Evolutionary conservation across 495 filamentous ascomycete species (phyloP).

Genomic region (Podospora anserina): DNA sequence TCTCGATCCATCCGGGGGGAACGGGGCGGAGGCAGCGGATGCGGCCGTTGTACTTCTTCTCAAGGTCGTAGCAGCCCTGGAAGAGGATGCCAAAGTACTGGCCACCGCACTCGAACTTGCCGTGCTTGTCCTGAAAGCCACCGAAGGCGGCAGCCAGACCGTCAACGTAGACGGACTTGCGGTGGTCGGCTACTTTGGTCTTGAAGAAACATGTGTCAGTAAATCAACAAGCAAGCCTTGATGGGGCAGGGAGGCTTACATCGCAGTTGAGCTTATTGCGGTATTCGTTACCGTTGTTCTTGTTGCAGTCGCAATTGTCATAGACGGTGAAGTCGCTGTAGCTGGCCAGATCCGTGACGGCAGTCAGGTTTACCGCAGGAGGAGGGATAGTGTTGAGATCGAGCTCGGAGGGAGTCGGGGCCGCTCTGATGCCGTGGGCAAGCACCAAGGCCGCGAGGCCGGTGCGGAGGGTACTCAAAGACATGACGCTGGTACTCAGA

Average conservation of each 20-base stretch:
- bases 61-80: slow-evolving; percentile 19
- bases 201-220: slow-evolving; percentile 4
- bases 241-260: slow-evolving; percentile 9
- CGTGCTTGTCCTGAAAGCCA: slow-evolving; percentile 14
- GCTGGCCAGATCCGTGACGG: slow-evolving; percentile 6
- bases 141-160: slow-evolving; percentile 20
- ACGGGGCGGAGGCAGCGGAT: slow-evolving; percentile 23
- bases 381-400: not conserved
- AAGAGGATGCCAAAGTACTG: slow-evolving; percentile 21
- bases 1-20: slow-evolving; percentile 19
- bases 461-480: slow-evolving; percentile 16
- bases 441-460: slow-evolving; percentile 21
- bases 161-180: slow-evolving; percentile 20
- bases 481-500: slow-evolving; percentile 15
- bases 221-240: not conserved
- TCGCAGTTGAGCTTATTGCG: slow-evolving; percentile 21
- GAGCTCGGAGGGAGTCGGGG: slow-evolving; percentile 9
- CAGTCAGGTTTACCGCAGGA: slow-evolving; percentile 10
- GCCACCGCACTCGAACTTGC: slow-evolving; percentile 19
- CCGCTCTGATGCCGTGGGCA: slow-evolving; percentile 12
- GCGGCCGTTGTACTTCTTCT: slow-evolving; percentile 16
- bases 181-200: slow-evolving; percentile 16
- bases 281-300: slow-evolving; percentile 16
- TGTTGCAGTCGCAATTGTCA: slow-evolving; percentile 20
- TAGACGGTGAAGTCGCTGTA: slow-evolving; percentile 13